Conservation (phyloP, 2,329 filamentous ascomycete genomes). For the Fusarium sulawesiense region DNA sequence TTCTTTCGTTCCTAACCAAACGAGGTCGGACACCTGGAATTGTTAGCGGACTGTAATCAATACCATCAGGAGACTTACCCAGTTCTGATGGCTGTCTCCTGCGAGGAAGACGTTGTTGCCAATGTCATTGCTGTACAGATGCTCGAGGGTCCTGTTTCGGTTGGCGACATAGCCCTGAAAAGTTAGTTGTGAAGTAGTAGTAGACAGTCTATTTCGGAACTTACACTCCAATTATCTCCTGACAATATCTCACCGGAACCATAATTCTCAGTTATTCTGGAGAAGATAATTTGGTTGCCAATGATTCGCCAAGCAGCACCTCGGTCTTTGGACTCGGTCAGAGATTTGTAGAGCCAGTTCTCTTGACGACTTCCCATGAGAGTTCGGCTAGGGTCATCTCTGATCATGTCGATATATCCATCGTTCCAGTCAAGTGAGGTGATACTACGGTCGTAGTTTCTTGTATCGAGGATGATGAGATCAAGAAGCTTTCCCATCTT, state of each 20-base stretch:
- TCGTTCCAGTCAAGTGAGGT: constrained; percentile 55
- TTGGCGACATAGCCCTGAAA: constrained; percentile 72
- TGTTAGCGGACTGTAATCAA: background rate
- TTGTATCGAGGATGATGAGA: constrained; percentile 75
- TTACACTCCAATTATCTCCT: constrained; percentile 49
- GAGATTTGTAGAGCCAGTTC: constrained; percentile 75
- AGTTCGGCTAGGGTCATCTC: constrained; percentile 73
- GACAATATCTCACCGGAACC: constrained; percentile 45
- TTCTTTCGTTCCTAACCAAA: constrained; percentile 65
- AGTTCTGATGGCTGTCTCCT: constrained; percentile 70
- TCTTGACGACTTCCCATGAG: constrained; percentile 80
- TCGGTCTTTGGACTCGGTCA: constrained; percentile 69
- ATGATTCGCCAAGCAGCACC: constrained; percentile 77
- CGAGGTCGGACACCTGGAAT: constrained; percentile 66
- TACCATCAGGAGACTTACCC: background rate
- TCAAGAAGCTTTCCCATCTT: constrained; percentile 74
- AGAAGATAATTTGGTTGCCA: constrained; percentile 78
- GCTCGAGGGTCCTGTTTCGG: constrained; percentile 75
- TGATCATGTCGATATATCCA: constrained; percentile 55
- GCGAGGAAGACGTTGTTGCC: constrained; percentile 79
- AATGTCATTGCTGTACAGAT: constrained; percentile 75
- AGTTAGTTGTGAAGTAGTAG: background rate
- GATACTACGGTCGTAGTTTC: constrained; percentile 75
- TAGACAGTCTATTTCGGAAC: background rate
- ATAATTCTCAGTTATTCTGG: constrained; percentile 57